These are phyloP conservation scores for Arachnopeziza araneosa DNA, from an alignment of 2,329 filamentous ascomycete genomes.

Conservation along the genomic window DNA sequence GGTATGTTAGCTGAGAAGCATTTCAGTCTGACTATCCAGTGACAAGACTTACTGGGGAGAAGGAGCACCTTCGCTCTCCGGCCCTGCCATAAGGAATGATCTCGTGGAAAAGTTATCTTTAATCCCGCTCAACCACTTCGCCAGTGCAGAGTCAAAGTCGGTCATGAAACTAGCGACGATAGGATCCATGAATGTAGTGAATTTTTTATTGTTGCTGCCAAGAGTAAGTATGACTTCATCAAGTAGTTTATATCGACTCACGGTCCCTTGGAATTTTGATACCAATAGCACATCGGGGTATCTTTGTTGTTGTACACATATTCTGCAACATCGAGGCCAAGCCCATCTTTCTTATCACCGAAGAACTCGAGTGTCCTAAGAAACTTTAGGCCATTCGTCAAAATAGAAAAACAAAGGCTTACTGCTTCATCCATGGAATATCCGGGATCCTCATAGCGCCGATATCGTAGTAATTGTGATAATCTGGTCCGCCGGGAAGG, in stretches of 20 bases:
- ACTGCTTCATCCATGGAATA: neutral
- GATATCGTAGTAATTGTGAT: neutral
- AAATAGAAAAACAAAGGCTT: neutral
- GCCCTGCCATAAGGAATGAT: neutral
- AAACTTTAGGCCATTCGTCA: too few relatives aligned
- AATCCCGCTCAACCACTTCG: neutral
- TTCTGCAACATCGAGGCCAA: too few relatives aligned
- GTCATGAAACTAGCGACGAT: neutral
- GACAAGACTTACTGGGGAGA: neutral
- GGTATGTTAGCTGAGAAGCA: neutral
- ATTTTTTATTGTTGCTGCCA: neutral
- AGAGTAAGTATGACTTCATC: neutral
- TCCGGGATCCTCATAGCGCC: neutral
- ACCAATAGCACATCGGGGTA: too few relatives aligned
- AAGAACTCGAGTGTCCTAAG: too few relatives aligned
- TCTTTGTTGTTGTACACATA: too few relatives aligned
- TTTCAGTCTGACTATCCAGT: neutral
- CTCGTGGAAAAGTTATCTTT: neutral
- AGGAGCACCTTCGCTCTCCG: neutral
- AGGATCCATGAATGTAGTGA: neutral
- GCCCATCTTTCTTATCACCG: too few relatives aligned
- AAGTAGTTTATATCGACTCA: too few relatives aligned
- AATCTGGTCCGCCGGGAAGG: neutral
- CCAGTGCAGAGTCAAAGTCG: neutral
- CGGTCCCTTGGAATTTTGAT: too few relatives aligned